phyloP scores from a whole-genome alignment of 2,329 filamentous ascomycete genomes.

The Elsinoe necatrix region DNA sequence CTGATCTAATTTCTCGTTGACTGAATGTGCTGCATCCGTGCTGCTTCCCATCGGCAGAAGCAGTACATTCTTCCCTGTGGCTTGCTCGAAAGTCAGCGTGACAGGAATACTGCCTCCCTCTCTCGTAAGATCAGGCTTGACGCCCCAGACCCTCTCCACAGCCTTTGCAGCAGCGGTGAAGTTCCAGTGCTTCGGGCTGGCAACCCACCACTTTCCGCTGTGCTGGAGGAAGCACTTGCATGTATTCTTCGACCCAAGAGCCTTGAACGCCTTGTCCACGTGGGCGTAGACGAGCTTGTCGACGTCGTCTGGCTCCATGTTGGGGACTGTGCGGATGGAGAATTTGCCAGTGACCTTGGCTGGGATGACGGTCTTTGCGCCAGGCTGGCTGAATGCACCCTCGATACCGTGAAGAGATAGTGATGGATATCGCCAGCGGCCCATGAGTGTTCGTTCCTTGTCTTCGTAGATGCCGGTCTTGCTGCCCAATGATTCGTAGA shows the following conservation, averaged over 20 bases:
- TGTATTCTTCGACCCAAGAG: constrained; percentile 86
- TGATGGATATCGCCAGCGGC: constrained; percentile 88
- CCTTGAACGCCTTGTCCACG: constrained; percentile 74
- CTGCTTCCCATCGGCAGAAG: constrained; percentile 95
- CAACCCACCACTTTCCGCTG: constrained; percentile 97
- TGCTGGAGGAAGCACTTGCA: constrained; percentile 75
- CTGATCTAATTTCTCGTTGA: constrained; percentile 97
- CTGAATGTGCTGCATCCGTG: constrained; percentile 91
- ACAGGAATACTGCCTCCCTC: constrained; percentile 97
- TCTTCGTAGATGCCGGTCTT: constrained; percentile 77
- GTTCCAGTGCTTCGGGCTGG: constrained; percentile 97
- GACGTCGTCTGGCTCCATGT: constrained; percentile 91
- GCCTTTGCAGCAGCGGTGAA: constrained; percentile 91
- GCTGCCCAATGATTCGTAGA: constrained; percentile 85
- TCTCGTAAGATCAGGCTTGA: constrained; percentile 87
- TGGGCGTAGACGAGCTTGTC: constrained; percentile 78
- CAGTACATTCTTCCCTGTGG: constrained; percentile 94
- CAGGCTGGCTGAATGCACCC: constrained; percentile 85
- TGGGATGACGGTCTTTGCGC: constrained; percentile 96
- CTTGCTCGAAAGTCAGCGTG: constrained; percentile 93
- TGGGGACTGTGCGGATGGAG: constrained; percentile 90
- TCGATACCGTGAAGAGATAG: constrained; percentile 91
- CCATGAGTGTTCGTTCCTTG: constrained; percentile 91
- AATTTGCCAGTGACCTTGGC: constrained; percentile 98
- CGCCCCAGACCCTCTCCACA: constrained; percentile 89